phyloP scores from a whole-genome alignment of 495 filamentous ascomycete species.

The Penicillium argentinense region DNA sequence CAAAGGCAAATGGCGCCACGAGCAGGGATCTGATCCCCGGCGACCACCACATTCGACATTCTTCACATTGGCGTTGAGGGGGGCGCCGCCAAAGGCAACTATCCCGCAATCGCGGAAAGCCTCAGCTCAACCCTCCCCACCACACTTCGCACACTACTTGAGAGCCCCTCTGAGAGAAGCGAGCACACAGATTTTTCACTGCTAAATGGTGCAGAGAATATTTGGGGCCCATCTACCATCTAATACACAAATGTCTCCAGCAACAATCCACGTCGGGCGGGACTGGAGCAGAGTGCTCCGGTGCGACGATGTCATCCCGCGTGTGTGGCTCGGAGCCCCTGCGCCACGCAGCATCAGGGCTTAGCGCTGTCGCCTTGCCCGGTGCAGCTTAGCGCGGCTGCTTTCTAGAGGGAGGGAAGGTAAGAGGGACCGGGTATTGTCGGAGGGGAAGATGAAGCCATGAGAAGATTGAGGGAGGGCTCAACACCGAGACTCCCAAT shows the following conservation, averaged over 20 bases:
- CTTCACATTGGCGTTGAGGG: too few relatives aligned
- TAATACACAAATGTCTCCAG: too few relatives aligned
- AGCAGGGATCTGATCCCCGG: not conserved
- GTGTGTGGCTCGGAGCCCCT: constrained; percentile 22
- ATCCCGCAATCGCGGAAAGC: constrained; percentile 1
- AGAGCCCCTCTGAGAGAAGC: too few relatives aligned
- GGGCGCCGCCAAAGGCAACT: not conserved
- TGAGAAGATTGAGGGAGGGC: not conserved
- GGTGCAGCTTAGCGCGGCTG: not conserved
- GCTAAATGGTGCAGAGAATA: too few relatives aligned
- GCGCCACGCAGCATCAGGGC: constrained; percentile 21
- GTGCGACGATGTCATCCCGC: constrained; percentile 23
- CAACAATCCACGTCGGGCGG: too few relatives aligned
- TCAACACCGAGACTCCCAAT: constrained; percentile 16
- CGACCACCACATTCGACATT: too few relatives aligned
- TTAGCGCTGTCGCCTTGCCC: constrained; percentile 5
- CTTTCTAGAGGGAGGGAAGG: not conserved
- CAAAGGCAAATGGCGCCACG: not conserved
- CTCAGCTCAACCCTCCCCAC: not conserved
- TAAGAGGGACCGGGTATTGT: constrained; percentile 7
- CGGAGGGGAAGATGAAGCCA: not conserved
- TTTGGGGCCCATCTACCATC: too few relatives aligned
- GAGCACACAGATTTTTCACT: too few relatives aligned
- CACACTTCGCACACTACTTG: too few relatives aligned
- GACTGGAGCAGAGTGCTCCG: constrained; percentile 28